These are phyloP conservation scores for Termitomyces sp. DNA, from an alignment of 768 basidiomycete genomes.

Conservation along the genomic window DNA sequence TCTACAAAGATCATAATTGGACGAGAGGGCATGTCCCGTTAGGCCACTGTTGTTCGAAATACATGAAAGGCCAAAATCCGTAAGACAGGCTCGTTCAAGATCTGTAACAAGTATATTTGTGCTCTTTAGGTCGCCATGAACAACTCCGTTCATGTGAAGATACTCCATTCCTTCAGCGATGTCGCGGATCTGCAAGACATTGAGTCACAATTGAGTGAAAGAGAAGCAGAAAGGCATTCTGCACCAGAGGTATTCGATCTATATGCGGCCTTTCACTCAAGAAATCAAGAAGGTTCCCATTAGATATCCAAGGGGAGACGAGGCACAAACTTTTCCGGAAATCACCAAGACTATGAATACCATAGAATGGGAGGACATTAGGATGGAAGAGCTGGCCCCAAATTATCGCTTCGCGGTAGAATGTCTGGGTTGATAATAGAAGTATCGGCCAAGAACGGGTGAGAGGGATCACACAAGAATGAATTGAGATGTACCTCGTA, in stretches of 20 bases:
- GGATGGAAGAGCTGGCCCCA: constrained; percentile 12
- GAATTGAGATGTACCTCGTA: constrained; percentile 16
- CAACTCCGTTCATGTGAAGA: constrained; percentile 28
- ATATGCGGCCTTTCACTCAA: constrained; percentile 3
- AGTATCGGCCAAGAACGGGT: neutral
- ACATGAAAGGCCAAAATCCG: constrained; percentile 44
- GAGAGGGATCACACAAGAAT: neutral
- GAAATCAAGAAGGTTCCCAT: constrained; percentile 25
- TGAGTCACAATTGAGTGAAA: constrained; percentile 7
- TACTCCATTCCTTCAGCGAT: constrained; percentile 27
- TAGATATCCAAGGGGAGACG: constrained; percentile 32
- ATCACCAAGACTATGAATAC: constrained; percentile 26
- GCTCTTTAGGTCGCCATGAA: constrained; percentile 43
- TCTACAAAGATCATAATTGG: constrained; percentile 17
- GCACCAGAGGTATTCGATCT: constrained; percentile 5
- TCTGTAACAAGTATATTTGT: constrained; percentile 16
- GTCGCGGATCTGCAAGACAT: constrained; percentile 18
- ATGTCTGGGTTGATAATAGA: neutral
- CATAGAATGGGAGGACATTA: constrained; percentile 30
- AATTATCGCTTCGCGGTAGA: constrained; percentile 6
- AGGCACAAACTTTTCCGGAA: constrained; percentile 21
- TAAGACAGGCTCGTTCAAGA: constrained; percentile 33
- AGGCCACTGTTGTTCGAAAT: constrained; percentile 14
- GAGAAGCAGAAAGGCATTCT: neutral
- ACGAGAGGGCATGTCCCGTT: constrained; percentile 11